phyloP scores from a whole-genome alignment of 345 rosid genomes.

The Aurinia saxatilis region DNA sequence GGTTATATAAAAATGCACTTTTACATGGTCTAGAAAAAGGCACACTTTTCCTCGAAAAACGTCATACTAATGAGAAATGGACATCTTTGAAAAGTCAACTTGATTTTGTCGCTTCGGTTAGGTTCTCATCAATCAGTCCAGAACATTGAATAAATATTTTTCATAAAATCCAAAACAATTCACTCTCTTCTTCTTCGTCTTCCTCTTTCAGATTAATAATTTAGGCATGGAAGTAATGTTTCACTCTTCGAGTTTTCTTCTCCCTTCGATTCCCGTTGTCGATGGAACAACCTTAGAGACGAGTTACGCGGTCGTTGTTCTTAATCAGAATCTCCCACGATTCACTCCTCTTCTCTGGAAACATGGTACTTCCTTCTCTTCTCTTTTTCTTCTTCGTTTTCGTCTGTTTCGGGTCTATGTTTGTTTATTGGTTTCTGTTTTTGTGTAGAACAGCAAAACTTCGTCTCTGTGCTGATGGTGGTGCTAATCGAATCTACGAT shows the following conservation, averaged over 20 bases:
- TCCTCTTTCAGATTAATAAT: neutral
- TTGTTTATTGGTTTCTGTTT: neutral
- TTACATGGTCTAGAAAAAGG: neutral
- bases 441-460: slow-evolving; percentile 63
- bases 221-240: slow-evolving; percentile 51
- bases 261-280: slow-evolving; percentile 36
- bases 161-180: neutral
- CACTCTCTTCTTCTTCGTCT: neutral
- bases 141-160: neutral
- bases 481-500: slow-evolving; percentile 91
- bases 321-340: slow-evolving; percentile 66
- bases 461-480: slow-evolving; percentile 94
- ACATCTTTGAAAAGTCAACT: slow-evolving; percentile 13
- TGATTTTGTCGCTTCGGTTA: neutral
- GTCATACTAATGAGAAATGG: slow-evolving; percentile 1
- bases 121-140: neutral
- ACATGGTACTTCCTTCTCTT: slow-evolving; percentile 50
- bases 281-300: slow-evolving; percentile 17
- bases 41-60: neutral
- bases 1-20: neutral
- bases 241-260: slow-evolving; percentile 75
- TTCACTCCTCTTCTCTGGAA: slow-evolving; percentile 85
- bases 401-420: neutral
- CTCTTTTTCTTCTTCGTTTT: too few species aligned
- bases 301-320: slow-evolving; percentile 59